Percentiles rank a stretch among this genome's conserved stretches.
These are phyloP conservation scores for Aspergillus ibericus DNA, from an alignment of 2,329 filamentous ascomycete species.

Conservation along the genomic window DNA sequence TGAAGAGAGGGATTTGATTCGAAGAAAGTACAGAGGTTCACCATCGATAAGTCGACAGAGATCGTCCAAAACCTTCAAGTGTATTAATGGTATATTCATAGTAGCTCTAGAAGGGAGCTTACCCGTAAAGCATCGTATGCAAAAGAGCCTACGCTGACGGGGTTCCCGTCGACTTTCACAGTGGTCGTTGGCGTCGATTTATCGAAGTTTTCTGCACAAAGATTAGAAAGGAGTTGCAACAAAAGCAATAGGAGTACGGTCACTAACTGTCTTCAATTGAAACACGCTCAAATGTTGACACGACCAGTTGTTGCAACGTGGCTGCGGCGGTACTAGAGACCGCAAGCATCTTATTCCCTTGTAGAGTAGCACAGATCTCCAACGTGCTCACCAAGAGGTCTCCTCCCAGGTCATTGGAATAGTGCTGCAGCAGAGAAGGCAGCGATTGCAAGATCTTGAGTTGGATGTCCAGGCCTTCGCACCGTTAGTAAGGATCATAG, in stretches of 20 bases:
- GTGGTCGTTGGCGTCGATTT: slow-evolving; percentile 61
- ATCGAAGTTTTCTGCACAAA: slow-evolving; percentile 38
- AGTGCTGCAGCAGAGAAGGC: slow-evolving; percentile 86
- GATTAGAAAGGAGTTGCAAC: slow-evolving; percentile 7
- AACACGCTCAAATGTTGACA: slow-evolving; percentile 91
- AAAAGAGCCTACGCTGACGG: slow-evolving; percentile 68
- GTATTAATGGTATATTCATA: background rate
- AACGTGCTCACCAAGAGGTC: slow-evolving; percentile 78
- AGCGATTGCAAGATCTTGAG: slow-evolving; percentile 93
- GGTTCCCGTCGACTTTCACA: slow-evolving; percentile 64
- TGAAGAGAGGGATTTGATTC: slow-evolving; percentile 73
- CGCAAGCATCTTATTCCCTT: slow-evolving; percentile 87
- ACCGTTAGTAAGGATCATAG: slow-evolving; percentile 21
- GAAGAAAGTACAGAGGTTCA: slow-evolving; percentile 77
- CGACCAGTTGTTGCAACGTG: slow-evolving; percentile 91
- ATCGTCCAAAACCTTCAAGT: slow-evolving; percentile 73
- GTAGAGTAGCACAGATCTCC: slow-evolving; percentile 87
- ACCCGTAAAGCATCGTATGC: slow-evolving; percentile 83
- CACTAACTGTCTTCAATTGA: slow-evolving; percentile 72
- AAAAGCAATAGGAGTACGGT: background rate
- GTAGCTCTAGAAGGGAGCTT: slow-evolving; percentile 17
- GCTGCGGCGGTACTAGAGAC: slow-evolving; percentile 95
- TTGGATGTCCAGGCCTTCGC: slow-evolving; percentile 75
- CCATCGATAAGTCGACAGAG: slow-evolving; percentile 85
- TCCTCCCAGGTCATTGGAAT: slow-evolving; percentile 75